phyloP scores from a whole-genome alignment of 202 grass and related monocot genomes.

The Schoenoplectus tabernaemontani region DNA sequence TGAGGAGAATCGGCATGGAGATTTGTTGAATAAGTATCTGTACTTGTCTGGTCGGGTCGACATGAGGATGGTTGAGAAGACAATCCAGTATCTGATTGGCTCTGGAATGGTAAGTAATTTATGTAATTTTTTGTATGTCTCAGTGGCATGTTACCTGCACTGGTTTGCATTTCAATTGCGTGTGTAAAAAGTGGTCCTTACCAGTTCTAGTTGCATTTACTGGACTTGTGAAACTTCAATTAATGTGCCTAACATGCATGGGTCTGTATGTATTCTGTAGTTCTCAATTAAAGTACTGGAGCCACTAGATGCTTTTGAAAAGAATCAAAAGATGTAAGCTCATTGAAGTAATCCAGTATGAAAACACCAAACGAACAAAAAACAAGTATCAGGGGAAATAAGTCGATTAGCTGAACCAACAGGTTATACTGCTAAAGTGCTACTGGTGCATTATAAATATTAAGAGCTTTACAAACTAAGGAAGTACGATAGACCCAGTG shows the following conservation, averaged over 20 bases:
- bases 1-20: constrained; percentile 66
- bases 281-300: neutral
- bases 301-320: neutral
- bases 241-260: neutral
- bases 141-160: constrained; percentile 14
- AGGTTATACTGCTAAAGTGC: no score
- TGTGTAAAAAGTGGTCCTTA: neutral
- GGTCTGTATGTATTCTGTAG: neutral
- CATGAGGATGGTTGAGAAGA: constrained; percentile 57
- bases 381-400: neutral
- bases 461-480: no score
- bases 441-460: no score
- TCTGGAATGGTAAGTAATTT: constrained; percentile 73
- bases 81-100: constrained; percentile 94
- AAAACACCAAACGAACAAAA: neutral
- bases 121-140: constrained; percentile 4
- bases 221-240: neutral
- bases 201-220: neutral
- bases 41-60: constrained; percentile 52
- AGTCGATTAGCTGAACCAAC: no score
- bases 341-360: no score
- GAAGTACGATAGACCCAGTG: no score
- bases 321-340: no score
- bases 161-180: neutral
- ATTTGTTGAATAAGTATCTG: constrained; percentile 63